These are phyloP conservation scores for Populus pruinosa DNA, from an alignment of 345 rosid species.

Conservation along the genomic window DNA sequence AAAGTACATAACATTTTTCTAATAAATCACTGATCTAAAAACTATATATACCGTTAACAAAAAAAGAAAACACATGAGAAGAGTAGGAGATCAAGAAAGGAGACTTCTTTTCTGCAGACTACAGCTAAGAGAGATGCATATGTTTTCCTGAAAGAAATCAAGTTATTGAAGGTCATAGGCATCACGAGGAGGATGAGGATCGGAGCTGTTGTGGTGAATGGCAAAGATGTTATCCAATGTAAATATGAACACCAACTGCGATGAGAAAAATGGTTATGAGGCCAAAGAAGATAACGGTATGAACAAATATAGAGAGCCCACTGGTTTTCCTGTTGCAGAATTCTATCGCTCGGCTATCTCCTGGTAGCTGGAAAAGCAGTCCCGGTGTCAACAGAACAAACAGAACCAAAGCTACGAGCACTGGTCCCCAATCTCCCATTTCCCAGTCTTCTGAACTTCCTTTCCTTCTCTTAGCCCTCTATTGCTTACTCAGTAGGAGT, in stretches of 20 bases:
- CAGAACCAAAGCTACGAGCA: constrained; percentile 7
- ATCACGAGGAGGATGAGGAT: neutral
- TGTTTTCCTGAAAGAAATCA: neutral
- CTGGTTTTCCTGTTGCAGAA: constrained; percentile 12
- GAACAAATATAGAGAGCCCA: constrained; percentile 12
- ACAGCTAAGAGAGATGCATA: neutral
- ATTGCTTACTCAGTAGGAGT: neutral
- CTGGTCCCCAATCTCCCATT: constrained; percentile 23
- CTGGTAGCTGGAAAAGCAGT: constrained; percentile 10
- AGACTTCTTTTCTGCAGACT: neutral
- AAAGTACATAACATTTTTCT: neutral
- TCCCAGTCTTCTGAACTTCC: neutral
- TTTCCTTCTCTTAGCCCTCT: neutral
- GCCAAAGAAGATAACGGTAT: constrained; percentile 15
- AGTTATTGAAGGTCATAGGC: no score
- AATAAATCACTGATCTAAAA: neutral
- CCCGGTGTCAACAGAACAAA: constrained; percentile 7
- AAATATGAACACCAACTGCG: constrained; percentile 12
- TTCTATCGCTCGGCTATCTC: constrained; percentile 8
- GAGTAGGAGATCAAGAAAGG: neutral
- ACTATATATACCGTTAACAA: no score
- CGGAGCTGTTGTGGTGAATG: neutral
- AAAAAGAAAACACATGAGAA: neutral
- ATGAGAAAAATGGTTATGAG: constrained; percentile 19
- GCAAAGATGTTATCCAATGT: constrained; percentile 1